A percentile compares a stretch with the other conserved stretches of the same genome.
Evolutionary conservation across 1,284 basidiomycete species (phyloP).

Genomic region (Rhodofomes roseus): DNA sequence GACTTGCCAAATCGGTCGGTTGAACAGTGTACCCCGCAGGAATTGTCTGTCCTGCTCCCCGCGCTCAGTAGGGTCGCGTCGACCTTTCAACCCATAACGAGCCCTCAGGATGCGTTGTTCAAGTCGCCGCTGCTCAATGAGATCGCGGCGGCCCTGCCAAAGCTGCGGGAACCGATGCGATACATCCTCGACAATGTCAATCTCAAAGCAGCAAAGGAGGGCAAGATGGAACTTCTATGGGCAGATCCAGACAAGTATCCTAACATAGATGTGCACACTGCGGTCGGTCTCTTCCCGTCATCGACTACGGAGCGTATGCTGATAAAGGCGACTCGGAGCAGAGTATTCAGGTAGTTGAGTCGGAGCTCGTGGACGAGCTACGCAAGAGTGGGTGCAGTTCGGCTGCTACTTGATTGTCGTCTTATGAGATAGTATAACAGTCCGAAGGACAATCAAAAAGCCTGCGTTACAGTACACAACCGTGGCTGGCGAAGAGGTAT

Average conservation of each 20-base stretch:
- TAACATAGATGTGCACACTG: slow-evolving; percentile 49
- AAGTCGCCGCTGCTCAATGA: slow-evolving; percentile 67
- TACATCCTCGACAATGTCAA: slow-evolving; percentile 60
- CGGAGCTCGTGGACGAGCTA: slow-evolving; percentile 76
- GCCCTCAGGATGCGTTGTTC: slow-evolving; percentile 50
- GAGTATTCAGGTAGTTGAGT: slow-evolving; percentile 62
- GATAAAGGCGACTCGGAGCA: slow-evolving; percentile 20
- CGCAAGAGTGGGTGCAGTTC: slow-evolving; percentile 49
- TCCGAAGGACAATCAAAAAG: slow-evolving; percentile 71
- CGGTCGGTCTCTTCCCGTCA: slow-evolving; percentile 23
- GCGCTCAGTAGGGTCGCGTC: slow-evolving; percentile 73
- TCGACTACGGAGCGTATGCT: background rate
- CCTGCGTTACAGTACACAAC: slow-evolving; percentile 77
- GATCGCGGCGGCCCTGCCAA: slow-evolving; percentile 68
- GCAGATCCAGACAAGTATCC: slow-evolving; percentile 69
- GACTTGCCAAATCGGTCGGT: background rate
- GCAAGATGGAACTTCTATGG: slow-evolving; percentile 76
- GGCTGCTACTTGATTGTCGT: background rate
- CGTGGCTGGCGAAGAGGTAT: slow-evolving; percentile 69
- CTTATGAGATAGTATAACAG: slow-evolving; percentile 32
- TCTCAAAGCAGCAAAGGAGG: slow-evolving; percentile 63
- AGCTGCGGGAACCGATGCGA: slow-evolving; percentile 53
- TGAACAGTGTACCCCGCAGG: slow-evolving; percentile 82
- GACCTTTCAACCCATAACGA: slow-evolving; percentile 54
- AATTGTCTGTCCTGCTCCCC: slow-evolving; percentile 75